Evolutionary conservation across 2,329 filamentous ascomycete species (phyloP), one percentile per base, ranked within the genome.

Genomic region (Triangularia setosa): DNA sequence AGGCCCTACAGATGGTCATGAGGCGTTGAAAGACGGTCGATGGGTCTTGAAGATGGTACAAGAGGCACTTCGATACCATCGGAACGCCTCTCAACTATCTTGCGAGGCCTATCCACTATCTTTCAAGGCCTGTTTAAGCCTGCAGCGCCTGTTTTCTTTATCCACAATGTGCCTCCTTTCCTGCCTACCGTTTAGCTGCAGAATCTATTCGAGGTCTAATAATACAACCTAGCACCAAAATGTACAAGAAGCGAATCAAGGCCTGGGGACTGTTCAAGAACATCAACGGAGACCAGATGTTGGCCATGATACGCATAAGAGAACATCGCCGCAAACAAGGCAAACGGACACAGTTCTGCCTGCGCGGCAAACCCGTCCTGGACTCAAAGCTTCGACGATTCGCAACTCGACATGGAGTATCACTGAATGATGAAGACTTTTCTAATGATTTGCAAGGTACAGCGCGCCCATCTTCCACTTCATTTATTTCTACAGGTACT

Each of bases 161-260:
- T 25, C 28, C 28, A 11, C n/a, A 18, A 58, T 18, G 2, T 4
- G 2, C n/a, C 30, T 4, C 2, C 4, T n/a, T n/a, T 6, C 14
- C 14, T n/a, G n/a, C n/a, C 16, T n/a, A 8, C 14, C 14, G 12
- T 18, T n/a, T 40, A 18, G 40, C 18, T 5, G 11, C 40, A 1
- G n/a, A n/a, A 28, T 44, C 12, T 21, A 60, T 53, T 21, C 4
- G 5, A 16, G 28, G 64, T 18, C 65, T 56, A 11, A 16, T n/a
- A 2, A 16, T n/a, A 2, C n/a, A n/a, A 18, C 6, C 0, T 48
- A 72, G 69, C 2, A 44, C 58, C 21, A 69, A 69, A 44, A 69
- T 67, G 62, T 72, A 70, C 65, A 71, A 72, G 60, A 67, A 58
- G 44, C 52, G 65, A 24, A 58, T 71, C 56, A 65, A 65, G n/a